Percentiles rank a stretch among this genome's conserved stretches.
Evolutionary conservation across 768 basidiomycete genomes (phyloP).

Genomic region (Pleurotus giganteus): DNA sequence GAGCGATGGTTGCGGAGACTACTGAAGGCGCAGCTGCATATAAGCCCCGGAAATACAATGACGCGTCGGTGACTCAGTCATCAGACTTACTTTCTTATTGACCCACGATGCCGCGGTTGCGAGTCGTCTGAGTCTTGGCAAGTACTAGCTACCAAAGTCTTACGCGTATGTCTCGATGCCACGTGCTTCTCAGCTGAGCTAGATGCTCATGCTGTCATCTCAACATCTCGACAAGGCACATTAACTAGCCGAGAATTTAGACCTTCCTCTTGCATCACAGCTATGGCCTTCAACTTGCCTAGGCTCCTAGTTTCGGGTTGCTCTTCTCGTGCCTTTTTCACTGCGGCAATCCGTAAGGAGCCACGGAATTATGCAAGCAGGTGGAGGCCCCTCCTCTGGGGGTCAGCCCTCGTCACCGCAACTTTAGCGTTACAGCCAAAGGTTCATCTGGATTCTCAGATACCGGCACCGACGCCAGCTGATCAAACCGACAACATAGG

Average conservation of each 20-base stretch:
- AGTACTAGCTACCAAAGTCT: no score
- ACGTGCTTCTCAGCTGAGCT: background rate
- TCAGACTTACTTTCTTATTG: slow-evolving; percentile 1
- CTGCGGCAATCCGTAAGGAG: background rate
- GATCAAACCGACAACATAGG: slow-evolving; percentile 24
- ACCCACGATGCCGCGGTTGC: background rate
- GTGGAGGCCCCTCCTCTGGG: slow-evolving; percentile 26
- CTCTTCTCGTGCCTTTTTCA: background rate
- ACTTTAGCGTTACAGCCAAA: slow-evolving; percentile 14
- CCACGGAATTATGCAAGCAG: background rate
- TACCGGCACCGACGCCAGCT: slow-evolving; percentile 6
- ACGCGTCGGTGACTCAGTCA: slow-evolving; percentile 5
- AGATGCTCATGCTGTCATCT: no score
- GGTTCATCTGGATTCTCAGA: slow-evolving; percentile 43
- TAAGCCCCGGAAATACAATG: background rate
- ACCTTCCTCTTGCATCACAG: background rate
- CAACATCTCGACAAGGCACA: no score
- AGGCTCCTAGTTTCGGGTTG: background rate
- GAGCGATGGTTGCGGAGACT: background rate
- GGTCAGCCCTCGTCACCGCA: slow-evolving; percentile 25
- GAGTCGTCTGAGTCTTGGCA: no score
- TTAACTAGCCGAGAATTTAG: background rate
- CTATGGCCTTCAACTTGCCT: background rate
- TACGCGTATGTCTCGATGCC: background rate
- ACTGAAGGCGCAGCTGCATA: background rate